Base-by-base conservation (phyloP, 2,329 filamentous ascomycete genomes). In the Malbranchea zuffiana region DNA sequence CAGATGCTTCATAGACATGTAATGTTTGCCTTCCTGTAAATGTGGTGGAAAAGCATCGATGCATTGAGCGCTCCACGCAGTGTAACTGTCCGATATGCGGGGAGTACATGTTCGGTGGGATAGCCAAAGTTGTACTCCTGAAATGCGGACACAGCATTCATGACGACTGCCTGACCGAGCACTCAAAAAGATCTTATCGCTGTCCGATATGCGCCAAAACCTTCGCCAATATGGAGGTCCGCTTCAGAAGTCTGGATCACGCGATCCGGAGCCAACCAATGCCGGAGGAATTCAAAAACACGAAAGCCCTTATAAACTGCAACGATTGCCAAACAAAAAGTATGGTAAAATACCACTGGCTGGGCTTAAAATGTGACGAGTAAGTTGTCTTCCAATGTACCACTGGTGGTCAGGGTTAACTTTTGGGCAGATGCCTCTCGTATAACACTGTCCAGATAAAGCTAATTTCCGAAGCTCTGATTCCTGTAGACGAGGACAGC, bases 151-250 rank as follows among this genome's bases (percentile, higher is more conserved):
- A 98, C 57, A 92, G 88, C 53, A 92, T 98, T 55, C 90, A 98
- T 60, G 79, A 82, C 50, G 75, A 75, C 41, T 98, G 90, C 61
- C 90, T 93, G 53, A 75, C 83, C 30, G 75, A 90, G 49, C 82
- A 94, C 55, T 87, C 92, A 68, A 79, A 80, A 50, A 78, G 77
- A 3, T 92, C 87, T 4, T 98, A 96, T 65, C 92, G 88, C 53
- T 98, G 90, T 52, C 90, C 88, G 1, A 86, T 95, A 32, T 98
- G 90, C 70, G 93, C 81, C 63, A 93, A 90, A 60, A 94, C 83
- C 46, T 80, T 93, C n/a, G 76, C 85, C 47, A 96, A 96, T 54
- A 98, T 98, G 88, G 88, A 95, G 54, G 75, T 83, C 24, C 82
- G 92, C 49, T 98, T 96, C 65, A 78, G 85, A 32, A 90, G 90